Evolutionary conservation across 1,284 basidiomycete species (phyloP).

Genomic region (Phaffia rhodozyma): DNA sequence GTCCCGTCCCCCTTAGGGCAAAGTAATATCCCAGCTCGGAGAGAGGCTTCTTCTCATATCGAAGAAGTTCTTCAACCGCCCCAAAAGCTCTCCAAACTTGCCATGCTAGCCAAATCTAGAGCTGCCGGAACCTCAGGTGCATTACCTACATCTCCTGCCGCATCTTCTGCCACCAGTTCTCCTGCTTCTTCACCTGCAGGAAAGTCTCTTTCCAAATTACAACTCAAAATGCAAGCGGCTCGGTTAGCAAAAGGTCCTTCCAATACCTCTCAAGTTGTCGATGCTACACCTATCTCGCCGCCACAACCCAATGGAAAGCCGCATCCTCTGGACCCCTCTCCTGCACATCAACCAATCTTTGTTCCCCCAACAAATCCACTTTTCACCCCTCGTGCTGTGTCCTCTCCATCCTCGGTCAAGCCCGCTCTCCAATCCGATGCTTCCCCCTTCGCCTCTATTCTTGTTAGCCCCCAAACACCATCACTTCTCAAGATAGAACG

Average conservation of each 20-base stretch:
- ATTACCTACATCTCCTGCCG: conserved; percentile 39
- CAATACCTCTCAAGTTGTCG: conserved; percentile 20
- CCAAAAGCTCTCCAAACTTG: conserved; percentile 39
- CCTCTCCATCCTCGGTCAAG: background rate
- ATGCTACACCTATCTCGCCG: conserved; percentile 16
- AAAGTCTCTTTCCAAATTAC: conserved; percentile 42
- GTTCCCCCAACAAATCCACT: background rate
- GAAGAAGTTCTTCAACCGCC: conserved; percentile 1
- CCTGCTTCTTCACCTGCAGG: conserved; percentile 15
- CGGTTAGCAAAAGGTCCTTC: conserved; percentile 25
- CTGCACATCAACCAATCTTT: background rate
- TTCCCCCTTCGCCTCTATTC: background rate
- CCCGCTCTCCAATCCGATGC: background rate
- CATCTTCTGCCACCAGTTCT: conserved; percentile 38
- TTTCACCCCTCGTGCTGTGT: background rate
- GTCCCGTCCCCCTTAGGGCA: conserved; percentile 2
- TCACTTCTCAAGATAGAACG: background rate
- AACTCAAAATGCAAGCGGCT: conserved; percentile 38
- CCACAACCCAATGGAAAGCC: background rate
- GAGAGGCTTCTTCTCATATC: background rate
- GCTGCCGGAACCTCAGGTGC: conserved; percentile 19
- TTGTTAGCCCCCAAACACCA: background rate
- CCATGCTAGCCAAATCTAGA: conserved; percentile 26
- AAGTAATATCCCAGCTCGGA: background rate
- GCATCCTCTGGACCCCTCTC: background rate